Evolutionary conservation across 371 early-diverging fungal species (phyloP), one percentile per base, ranked within the genome.

Genomic region (Dichotomocladium elegans): DNA sequence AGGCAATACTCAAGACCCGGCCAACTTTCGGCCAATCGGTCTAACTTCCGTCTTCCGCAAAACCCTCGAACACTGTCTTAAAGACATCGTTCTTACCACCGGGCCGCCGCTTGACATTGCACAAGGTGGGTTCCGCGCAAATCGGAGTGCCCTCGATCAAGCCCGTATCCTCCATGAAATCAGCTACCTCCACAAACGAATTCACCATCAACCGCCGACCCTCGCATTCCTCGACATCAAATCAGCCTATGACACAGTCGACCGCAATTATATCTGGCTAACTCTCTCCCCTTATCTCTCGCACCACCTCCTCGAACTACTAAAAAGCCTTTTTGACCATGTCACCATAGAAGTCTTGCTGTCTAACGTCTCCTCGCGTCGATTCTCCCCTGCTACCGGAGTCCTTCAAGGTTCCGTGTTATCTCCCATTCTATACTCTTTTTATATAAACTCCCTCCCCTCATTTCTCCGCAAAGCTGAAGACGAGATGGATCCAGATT

Each of bases 121-220:
- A 0, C 67, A 73, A 53, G 69, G 67, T 34, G 67, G 69, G 1
- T 73, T 73, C 35, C 60, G 62, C 2, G 33, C 31, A 3, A 2
- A 8, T n/a, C 37, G 47, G n/a, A 31, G 47, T 11, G 17, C 48
- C 2, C 40, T 55, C 7, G 48, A 47, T 25, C 55, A 55, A 47
- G 42, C 47, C 1, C 21, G 40, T 3, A 40, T 37, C 29, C 28
- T 47, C 10, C 41, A 55, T 19, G 41, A 46, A 45, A 22, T 53
- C 7, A 34, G 44, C 25, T 12, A 27, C 15, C 5, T 33, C 7
- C 26, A 53, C 46, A 25, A 17, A 15, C 12, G 4, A 14, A 10
- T 10, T 15, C 2, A 19, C n/a, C 10, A 37, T 12, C n/a, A 41
- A 28, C 14, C 52, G 14, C 58, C 63, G 1, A 34, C 46, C 3